Evolutionary conservation across 495 filamentous ascomycete species (phyloP).

Genomic region (Filosporella fistucella): DNA sequence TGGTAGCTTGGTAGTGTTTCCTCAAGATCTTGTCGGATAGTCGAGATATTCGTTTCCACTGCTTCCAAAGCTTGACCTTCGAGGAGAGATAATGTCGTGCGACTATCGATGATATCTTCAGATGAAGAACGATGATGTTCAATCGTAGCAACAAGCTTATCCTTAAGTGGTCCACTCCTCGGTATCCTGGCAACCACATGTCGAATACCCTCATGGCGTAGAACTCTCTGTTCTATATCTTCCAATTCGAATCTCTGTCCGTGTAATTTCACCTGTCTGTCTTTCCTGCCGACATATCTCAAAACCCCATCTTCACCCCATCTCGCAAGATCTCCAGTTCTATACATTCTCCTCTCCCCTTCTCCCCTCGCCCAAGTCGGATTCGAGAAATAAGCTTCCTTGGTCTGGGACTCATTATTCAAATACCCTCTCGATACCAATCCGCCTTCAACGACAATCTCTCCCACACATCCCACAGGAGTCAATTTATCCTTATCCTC

Average conservation of each 20-base stretch:
- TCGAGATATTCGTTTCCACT: no score
- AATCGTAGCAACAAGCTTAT: no score
- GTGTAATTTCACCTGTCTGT: conserved; percentile 16
- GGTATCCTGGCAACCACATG: no score
- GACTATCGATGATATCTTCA: no score
- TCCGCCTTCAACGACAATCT: conserved; percentile 58
- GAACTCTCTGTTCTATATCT: conserved; percentile 1
- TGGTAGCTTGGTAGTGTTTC: neutral
- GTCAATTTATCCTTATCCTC: conserved; percentile 45
- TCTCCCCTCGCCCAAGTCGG: neutral
- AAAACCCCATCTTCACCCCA: conserved; percentile 35
- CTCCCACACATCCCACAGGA: conserved; percentile 55
- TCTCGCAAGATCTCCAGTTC: conserved; percentile 24
- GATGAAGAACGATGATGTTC: no score
- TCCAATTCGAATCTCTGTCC: neutral
- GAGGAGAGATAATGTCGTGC: no score
- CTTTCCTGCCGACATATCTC: conserved; percentile 21
- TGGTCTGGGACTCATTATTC: conserved; percentile 10
- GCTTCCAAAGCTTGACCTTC: no score
- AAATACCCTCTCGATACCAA: conserved; percentile 43
- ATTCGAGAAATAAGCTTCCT: conserved; percentile 23
- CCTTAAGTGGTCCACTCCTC: no score
- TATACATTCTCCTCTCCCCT: conserved; percentile 45
- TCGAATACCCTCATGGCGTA: no score
- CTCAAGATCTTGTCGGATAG: neutral